phyloP scores from a whole-genome alignment of 2,329 filamentous ascomycete genomes.

The Aschersonia sp. region DNA sequence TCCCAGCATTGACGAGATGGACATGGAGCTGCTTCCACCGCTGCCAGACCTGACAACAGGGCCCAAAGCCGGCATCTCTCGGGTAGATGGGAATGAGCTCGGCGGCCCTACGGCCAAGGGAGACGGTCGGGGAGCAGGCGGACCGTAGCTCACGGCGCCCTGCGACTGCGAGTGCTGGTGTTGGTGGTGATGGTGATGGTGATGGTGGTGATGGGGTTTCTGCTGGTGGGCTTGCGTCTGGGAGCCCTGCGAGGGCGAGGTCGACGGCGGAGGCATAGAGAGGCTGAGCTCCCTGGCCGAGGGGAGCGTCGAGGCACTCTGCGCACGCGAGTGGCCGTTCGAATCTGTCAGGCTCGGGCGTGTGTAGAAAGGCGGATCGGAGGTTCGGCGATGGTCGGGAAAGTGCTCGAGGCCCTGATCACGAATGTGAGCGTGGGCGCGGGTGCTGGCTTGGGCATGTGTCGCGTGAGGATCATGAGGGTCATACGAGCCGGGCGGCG shows the following conservation, averaged over 20 bases:
- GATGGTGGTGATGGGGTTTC: slow-evolving; percentile 9
- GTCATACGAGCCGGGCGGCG: neutral
- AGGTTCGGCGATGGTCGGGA: slow-evolving; percentile 21
- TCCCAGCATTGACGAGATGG: slow-evolving; percentile 46
- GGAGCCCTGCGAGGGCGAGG: slow-evolving; percentile 23
- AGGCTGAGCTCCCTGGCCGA: slow-evolving; percentile 21
- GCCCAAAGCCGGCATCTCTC: slow-evolving; percentile 37
- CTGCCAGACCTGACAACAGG: slow-evolving; percentile 31
- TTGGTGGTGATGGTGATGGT: slow-evolving; percentile 11
- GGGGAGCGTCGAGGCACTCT: slow-evolving; percentile 28
- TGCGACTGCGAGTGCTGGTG: slow-evolving; percentile 16
- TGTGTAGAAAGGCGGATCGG: slow-evolving; percentile 28
- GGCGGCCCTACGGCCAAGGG: slow-evolving; percentile 27
- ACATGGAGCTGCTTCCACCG: slow-evolving; percentile 40
- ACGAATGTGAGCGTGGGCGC: neutral
- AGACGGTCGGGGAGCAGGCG: slow-evolving; percentile 31
- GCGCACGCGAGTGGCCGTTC: slow-evolving; percentile 23
- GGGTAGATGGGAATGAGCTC: slow-evolving; percentile 30
- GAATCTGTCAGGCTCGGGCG: slow-evolving; percentile 16
- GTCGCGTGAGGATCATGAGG: slow-evolving; percentile 1
- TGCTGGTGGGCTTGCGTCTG: neutral
- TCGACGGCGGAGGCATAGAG: slow-evolving; percentile 28
- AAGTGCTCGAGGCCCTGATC: slow-evolving; percentile 13
- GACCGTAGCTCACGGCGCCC: slow-evolving; percentile 23
- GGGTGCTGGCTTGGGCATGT: neutral